Percentiles rank a stretch among this genome's conserved stretches.
These are phyloP conservation scores for Gastrodia elata DNA, from an alignment of 106 monocot genomes.

Conservation along the genomic window DNA sequence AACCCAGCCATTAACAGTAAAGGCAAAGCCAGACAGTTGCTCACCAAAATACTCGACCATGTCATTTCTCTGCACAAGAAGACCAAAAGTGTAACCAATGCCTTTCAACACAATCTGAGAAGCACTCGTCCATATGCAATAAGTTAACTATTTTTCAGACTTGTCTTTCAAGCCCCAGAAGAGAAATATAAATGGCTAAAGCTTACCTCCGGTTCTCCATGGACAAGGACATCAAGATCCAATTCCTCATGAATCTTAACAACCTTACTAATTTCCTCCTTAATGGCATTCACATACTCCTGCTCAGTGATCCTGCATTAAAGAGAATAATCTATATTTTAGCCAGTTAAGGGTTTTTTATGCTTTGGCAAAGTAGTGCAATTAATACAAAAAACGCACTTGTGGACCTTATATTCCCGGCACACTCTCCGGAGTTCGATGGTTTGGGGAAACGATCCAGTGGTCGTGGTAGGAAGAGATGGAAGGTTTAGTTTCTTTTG, in stretches of 20 bases:
- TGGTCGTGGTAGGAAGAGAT: slow-evolving; percentile 25
- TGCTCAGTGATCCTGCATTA: slow-evolving; percentile 15
- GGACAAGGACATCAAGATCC: slow-evolving; percentile 25
- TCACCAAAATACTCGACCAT: slow-evolving; percentile 30
- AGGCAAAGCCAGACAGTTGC: slow-evolving; percentile 21
- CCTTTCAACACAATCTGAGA: neutral
- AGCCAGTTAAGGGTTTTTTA: neutral
- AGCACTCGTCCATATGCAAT: neutral
- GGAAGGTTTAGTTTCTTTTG: slow-evolving; percentile 29
- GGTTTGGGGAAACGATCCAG: slow-evolving; percentile 27
- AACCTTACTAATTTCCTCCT: slow-evolving; percentile 23
- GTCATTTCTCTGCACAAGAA: slow-evolving; percentile 17
- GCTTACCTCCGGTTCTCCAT: slow-evolving; percentile 27
- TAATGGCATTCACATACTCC: slow-evolving; percentile 20
- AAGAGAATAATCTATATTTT: neutral
- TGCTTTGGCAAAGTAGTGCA: neutral
- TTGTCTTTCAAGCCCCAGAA: neutral
- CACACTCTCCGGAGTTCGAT: slow-evolving; percentile 24
- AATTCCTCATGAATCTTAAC: slow-evolving; percentile 26
- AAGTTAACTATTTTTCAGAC: neutral
- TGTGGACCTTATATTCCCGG: slow-evolving; percentile 23
- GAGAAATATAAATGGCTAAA: neutral
- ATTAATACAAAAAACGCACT: slow-evolving; percentile 10
- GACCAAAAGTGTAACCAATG: neutral
- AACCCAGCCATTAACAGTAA: slow-evolving; percentile 24